Evolutionary conservation across 148 eudicot species (phyloP).

Genomic region (Persicaria tinctoria): DNA sequence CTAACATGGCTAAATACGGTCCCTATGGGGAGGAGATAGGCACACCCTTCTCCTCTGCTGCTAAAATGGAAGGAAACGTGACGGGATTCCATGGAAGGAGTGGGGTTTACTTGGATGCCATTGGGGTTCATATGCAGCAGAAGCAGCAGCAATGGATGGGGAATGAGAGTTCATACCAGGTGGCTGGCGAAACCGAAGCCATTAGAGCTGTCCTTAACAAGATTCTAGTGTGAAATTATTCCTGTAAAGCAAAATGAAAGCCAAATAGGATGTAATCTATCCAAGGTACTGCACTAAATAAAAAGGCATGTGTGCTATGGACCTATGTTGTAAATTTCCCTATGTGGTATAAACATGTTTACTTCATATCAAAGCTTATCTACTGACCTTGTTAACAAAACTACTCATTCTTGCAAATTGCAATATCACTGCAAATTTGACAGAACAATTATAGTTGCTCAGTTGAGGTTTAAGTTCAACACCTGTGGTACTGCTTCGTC

Average conservation of each 20-base stretch:
- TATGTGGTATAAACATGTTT: neutral
- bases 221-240: constrained; percentile 14
- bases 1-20: constrained; percentile 30
- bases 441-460: too few relatives aligned
- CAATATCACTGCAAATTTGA: too few relatives aligned
- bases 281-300: neutral
- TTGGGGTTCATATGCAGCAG: constrained; percentile 33
- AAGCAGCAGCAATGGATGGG: constrained; percentile 1
- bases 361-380: neutral
- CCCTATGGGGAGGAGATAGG: constrained; percentile 34
- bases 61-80: constrained; percentile 23
- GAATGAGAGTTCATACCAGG: constrained; percentile 15
- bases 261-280: neutral
- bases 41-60: constrained; percentile 20
- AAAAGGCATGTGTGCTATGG: neutral
- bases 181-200: constrained; percentile 19
- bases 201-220: constrained; percentile 18
- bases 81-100: constrained; percentile 38
- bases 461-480: too few relatives aligned
- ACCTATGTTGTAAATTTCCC: neutral
- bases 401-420: too few relatives aligned
- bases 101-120: constrained; percentile 28
- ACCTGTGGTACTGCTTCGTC: too few relatives aligned
- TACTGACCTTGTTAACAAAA: neutral
- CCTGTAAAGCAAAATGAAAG: neutral